Percentiles rank a stretch among this genome's conserved stretches.
Conservation (phyloP, 78 protist species). For the Tieghemostelium lacteum region DNA sequence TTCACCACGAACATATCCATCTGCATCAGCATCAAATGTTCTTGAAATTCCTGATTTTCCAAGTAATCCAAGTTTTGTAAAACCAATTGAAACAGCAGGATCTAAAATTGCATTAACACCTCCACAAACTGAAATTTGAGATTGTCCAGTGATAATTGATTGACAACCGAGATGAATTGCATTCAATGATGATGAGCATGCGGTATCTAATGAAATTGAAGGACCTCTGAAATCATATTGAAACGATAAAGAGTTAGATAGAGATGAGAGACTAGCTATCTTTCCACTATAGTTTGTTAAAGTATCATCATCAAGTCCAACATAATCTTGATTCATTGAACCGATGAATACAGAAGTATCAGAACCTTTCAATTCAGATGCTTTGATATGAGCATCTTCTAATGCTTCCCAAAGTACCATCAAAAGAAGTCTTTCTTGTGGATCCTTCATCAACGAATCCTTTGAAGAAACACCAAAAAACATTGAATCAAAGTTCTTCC, state of each 20-base stretch:
- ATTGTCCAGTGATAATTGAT: slow-evolving; percentile 35
- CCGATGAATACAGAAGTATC: slow-evolving; percentile 15
- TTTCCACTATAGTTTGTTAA: too few relatives aligned
- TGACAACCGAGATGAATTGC: slow-evolving; percentile 77
- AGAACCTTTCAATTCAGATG: not conserved
- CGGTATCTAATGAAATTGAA: slow-evolving; percentile 87
- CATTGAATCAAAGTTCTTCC: not conserved
- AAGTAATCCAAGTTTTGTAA: slow-evolving; percentile 36
- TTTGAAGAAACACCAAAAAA: slow-evolving; percentile 22
- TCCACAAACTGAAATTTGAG: slow-evolving; percentile 79
- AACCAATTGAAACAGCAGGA: not conserved
- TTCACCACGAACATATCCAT: slow-evolving; percentile 93
- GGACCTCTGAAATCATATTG: slow-evolving; percentile 82
- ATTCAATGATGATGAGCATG: slow-evolving; percentile 90
- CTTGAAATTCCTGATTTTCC: slow-evolving; percentile 77
- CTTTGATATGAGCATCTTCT: slow-evolving; percentile 32
- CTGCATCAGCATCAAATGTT: slow-evolving; percentile 86
- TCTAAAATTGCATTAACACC: slow-evolving; percentile 76
- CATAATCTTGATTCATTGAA: too few relatives aligned
- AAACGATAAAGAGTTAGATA: slow-evolving; percentile 79
- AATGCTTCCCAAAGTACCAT: slow-evolving; percentile 53
- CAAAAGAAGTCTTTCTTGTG: slow-evolving; percentile 87
- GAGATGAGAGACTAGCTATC: too few relatives aligned
- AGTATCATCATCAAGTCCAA: too few relatives aligned
- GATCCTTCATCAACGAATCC: slow-evolving; percentile 79